These are phyloP conservation scores for Phaeosphaeriaceae sp. DNA, from an alignment of 2,329 filamentous ascomycete species.

Conservation along the genomic window DNA sequence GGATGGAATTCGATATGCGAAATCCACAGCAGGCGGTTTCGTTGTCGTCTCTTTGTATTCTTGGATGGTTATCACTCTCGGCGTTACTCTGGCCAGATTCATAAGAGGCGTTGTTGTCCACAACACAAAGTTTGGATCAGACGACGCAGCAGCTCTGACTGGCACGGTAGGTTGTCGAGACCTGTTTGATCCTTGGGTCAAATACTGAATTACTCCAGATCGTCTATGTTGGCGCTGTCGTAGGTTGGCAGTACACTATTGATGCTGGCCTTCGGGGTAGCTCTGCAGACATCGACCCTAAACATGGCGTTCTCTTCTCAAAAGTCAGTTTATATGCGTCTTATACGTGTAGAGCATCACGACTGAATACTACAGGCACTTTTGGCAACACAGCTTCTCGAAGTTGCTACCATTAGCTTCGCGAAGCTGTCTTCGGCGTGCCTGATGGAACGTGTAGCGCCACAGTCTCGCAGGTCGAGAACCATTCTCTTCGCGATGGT, in stretches of 20 bases:
- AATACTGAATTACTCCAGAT: conserved; percentile 15
- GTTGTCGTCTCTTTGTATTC: conserved; percentile 26
- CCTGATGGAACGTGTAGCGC: conserved; percentile 25
- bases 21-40: conserved; percentile 14
- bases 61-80: conserved; percentile 21
- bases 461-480: conserved; percentile 16
- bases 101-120: conserved; percentile 15
- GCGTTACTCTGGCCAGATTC: conserved; percentile 18
- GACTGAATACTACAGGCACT: conserved; percentile 12
- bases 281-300: conserved; percentile 2
- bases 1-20: conserved; percentile 10
- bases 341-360: neutral
- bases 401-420: conserved; percentile 18
- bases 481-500: conserved; percentile 18
- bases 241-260: conserved; percentile 23
- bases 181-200: neutral
- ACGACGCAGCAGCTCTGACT: conserved; percentile 21
- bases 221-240: conserved; percentile 14
- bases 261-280: conserved; percentile 23
- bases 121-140: conserved; percentile 19
- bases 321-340: conserved; percentile 11
- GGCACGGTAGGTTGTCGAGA: conserved; percentile 12
- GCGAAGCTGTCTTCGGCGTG: conserved; percentile 26
- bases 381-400: conserved; percentile 18
- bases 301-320: conserved; percentile 16